Percentiles rank a stretch among this genome's conserved stretches.
Conservation (phyloP, 208 protist genomes). For the Naegleria lovaniensis region DNA sequence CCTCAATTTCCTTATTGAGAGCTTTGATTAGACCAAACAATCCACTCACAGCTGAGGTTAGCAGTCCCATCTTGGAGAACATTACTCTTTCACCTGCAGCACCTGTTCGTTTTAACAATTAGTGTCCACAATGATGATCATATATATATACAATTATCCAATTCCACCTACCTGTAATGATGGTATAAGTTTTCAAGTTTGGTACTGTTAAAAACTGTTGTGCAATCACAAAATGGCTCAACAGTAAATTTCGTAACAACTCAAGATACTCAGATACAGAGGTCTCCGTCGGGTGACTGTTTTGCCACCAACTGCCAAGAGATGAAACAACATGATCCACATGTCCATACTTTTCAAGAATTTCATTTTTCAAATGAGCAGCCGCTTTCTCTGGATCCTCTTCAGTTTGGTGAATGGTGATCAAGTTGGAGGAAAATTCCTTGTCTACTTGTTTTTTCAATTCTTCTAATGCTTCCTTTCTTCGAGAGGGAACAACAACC, state of each 20-base stretch:
- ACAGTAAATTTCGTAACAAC: neutral
- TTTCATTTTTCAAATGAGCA: neutral
- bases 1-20: neutral
- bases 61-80: neutral
- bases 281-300: neutral
- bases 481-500: neutral
- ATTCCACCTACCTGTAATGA: neutral
- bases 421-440: neutral
- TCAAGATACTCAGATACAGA: neutral
- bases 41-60: neutral
- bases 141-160: too few relatives aligned
- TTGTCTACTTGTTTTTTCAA: neutral
- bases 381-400: neutral
- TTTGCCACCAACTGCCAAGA: neutral
- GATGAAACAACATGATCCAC: neutral
- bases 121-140: too few relatives aligned
- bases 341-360: neutral
- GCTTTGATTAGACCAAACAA: neutral
- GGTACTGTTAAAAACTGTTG: neutral
- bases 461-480: neutral
- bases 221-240: neutral
- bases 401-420: neutral
- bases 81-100: neutral
- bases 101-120: too few relatives aligned
- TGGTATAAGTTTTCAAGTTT: neutral